Evolutionary conservation across 192 early-diverging fungal species (phyloP).

Genomic region (Phlyctochytrium arcticum): DNA sequence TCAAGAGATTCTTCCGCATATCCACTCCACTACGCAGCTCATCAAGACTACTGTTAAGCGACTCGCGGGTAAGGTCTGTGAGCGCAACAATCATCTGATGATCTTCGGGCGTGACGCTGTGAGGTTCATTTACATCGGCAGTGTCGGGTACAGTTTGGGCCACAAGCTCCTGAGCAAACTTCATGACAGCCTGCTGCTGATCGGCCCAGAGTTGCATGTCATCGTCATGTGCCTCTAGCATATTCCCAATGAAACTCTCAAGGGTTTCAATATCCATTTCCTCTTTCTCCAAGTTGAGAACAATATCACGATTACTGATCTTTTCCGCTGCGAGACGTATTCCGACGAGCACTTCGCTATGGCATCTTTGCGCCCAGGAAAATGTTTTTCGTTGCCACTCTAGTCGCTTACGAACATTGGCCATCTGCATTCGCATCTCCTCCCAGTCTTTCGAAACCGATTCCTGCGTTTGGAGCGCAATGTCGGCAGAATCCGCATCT

Average conservation of each 20-base stretch:
- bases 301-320: too few relatives aligned
- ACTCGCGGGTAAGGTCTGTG: too few relatives aligned
- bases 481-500: neutral
- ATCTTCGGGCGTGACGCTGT: too few relatives aligned
- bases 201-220: constrained; percentile 1
- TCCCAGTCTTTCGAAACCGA: constrained; percentile 1
- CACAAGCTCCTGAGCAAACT: neutral
- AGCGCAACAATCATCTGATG: too few relatives aligned
- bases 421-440: neutral
- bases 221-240: neutral
- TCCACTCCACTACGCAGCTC: neutral
- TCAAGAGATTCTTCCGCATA: neutral
- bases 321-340: neutral
- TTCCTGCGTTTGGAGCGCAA: neutral
- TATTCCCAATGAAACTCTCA: neutral
- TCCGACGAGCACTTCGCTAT: neutral
- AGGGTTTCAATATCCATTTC: neutral
- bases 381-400: constrained; percentile 5
- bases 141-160: too few relatives aligned
- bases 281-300: too few relatives aligned
- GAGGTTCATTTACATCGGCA: too few relatives aligned
- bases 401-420: neutral
- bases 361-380: constrained; percentile 1
- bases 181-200: neutral
- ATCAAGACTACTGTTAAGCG: too few relatives aligned